Evolutionary conservation across 257 asterid genomes (phyloP).

Genomic region (Osmanthus fragrans): DNA sequence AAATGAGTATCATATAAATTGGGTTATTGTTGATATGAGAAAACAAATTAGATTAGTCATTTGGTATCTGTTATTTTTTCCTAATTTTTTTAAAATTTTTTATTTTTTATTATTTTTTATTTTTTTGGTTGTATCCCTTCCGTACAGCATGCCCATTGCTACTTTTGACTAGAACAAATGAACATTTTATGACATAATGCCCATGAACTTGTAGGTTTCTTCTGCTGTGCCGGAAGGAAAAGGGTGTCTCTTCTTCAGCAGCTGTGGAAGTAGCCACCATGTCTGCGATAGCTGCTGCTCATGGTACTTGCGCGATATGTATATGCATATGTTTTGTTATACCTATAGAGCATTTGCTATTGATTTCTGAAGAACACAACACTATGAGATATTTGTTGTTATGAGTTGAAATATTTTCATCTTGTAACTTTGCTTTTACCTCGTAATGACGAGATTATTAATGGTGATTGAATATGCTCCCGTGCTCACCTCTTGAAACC

Average conservation of each 20-base stretch:
- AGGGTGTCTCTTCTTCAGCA: conserved; percentile 98
- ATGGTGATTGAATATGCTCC: background rate
- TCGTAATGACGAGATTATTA: background rate
- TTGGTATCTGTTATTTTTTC: background rate
- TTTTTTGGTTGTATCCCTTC: background rate
- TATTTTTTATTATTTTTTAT: background rate
- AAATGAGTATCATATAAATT: background rate
- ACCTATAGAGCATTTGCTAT: background rate
- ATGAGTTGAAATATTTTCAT: background rate
- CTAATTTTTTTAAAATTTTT: background rate
- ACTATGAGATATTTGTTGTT: too few relatives aligned
- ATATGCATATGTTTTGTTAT: background rate
- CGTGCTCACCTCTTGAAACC: background rate
- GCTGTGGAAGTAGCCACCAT: conserved; percentile 95
- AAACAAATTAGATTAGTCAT: background rate
- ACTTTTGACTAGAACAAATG: background rate
- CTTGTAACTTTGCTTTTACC: background rate
- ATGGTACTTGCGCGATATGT: conserved; percentile 49
- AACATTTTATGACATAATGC: background rate
- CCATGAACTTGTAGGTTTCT: conserved; percentile 62
- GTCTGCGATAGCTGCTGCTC: conserved; percentile 92
- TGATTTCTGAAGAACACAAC: background rate
- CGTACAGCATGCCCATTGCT: background rate
- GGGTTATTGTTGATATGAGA: too few relatives aligned
- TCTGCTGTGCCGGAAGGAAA: conserved; percentile 98